Conservation (phyloP, 2,329 filamentous ascomycete genomes). For the Monilinia vaccinii-corymbosi region DNA sequence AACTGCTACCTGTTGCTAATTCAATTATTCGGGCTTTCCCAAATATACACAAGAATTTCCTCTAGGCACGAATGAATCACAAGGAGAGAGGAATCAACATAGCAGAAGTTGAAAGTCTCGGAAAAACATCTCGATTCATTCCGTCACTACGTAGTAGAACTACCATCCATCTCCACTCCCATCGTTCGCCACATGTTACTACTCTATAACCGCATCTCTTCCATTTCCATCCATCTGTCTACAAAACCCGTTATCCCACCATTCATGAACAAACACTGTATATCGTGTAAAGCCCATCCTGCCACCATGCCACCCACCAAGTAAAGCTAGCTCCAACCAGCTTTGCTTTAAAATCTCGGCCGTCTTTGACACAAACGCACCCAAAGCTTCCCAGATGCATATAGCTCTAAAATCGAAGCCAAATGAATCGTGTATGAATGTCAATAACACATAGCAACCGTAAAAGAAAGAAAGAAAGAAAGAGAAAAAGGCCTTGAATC, state of each 20-base stretch:
- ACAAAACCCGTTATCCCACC: neutral
- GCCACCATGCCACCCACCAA: neutral
- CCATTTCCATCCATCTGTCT: neutral
- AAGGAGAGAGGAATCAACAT: neutral
- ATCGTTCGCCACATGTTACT: neutral
- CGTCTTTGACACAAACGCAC: neutral
- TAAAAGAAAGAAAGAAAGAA: neutral
- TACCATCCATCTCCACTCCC: neutral
- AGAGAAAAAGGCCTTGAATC: neutral
- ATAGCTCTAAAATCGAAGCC: neutral
- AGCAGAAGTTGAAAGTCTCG: neutral
- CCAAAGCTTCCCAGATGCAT: neutral
- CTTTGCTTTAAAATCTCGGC: neutral
- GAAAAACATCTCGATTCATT: neutral
- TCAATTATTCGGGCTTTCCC: no score
- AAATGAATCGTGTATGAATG: conserved; percentile 9
- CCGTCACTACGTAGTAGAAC: neutral
- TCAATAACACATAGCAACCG: conserved; percentile 6
- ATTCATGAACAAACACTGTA: neutral
- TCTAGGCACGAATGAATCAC: neutral
- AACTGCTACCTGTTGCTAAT: no score
- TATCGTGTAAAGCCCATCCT: neutral
- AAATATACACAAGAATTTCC: no score
- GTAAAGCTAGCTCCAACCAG: neutral
- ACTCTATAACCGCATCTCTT: neutral